phyloP scores from a whole-genome alignment of 768 basidiomycete species.

The Mycena kentingensis region DNA sequence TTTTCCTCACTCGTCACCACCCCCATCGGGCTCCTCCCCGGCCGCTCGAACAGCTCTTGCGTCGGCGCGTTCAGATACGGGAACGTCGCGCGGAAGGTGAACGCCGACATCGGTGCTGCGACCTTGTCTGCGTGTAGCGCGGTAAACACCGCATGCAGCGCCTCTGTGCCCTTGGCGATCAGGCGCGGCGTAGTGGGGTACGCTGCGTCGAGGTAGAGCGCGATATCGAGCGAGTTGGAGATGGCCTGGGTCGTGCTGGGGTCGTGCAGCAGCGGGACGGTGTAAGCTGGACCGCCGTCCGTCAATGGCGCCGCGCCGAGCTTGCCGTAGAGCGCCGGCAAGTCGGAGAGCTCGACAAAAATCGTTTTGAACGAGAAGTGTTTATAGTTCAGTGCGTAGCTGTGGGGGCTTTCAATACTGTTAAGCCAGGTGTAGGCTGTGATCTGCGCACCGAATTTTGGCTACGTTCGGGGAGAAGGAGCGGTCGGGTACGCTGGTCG shows the following conservation, averaged over 20 bases:
- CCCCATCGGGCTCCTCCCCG: conserved; percentile 39
- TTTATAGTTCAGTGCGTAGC: conserved; percentile 40
- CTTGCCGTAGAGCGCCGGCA: conserved; percentile 36
- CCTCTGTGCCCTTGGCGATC: conserved; percentile 40
- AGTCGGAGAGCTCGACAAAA: conserved; percentile 56
- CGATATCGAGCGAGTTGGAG: conserved; percentile 49
- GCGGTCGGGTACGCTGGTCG: neutral
- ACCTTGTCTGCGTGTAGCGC: conserved; percentile 16
- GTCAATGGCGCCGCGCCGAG: conserved; percentile 41
- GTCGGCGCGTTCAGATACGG: conserved; percentile 36
- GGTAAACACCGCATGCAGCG: conserved; percentile 37
- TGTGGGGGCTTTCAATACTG: conserved; percentile 4
- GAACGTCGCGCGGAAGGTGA: conserved; percentile 25
- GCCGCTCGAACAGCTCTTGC: conserved; percentile 41
- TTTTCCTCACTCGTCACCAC: conserved; percentile 27
- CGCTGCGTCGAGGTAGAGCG: conserved; percentile 49
- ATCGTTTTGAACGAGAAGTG: conserved; percentile 46
- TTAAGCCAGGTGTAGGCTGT: no score
- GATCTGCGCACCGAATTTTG: neutral
- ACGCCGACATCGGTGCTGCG: conserved; percentile 12
- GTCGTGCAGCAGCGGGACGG: conserved; percentile 54
- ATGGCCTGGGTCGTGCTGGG: conserved; percentile 38
- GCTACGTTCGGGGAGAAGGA: neutral
- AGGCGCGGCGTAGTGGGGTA: conserved; percentile 41
- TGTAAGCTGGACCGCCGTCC: conserved; percentile 41